Percentiles rank a stretch among this genome's conserved stretches.
Evolutionary conservation across 345 rosid genomes (phyloP).

Genomic region (Kernera saxatilis): DNA sequence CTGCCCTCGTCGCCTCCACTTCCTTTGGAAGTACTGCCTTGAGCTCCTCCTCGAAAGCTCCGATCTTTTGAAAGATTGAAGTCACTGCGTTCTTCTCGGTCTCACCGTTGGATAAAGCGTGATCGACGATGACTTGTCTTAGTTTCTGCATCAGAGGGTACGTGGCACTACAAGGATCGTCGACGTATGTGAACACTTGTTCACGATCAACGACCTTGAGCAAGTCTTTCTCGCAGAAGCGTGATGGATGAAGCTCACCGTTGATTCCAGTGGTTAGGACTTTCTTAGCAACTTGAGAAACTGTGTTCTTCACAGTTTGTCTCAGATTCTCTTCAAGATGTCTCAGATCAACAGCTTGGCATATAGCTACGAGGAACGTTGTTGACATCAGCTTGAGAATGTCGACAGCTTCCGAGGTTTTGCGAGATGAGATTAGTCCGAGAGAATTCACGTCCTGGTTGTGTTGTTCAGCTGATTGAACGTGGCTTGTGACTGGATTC

Average conservation of each 20-base stretch:
- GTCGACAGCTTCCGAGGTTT: constrained; percentile 58
- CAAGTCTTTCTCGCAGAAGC: constrained; percentile 62
- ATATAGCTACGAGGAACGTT: constrained; percentile 51
- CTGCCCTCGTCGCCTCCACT: constrained; percentile 46
- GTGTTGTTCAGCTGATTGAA: constrained; percentile 72
- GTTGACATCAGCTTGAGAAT: constrained; percentile 71
- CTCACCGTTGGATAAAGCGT: constrained; percentile 51
- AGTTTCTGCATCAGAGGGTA: constrained; percentile 64
- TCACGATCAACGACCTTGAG: constrained; percentile 53
- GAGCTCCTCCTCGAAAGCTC: constrained; percentile 52
- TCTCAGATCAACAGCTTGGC: constrained; percentile 70
- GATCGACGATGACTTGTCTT: constrained; percentile 58
- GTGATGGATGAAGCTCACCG: constrained; percentile 60
- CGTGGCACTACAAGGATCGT: constrained; percentile 56
- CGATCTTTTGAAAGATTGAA: constrained; percentile 66
- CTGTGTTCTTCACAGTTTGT: constrained; percentile 51
- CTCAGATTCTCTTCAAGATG: constrained; percentile 68
- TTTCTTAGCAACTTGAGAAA: constrained; percentile 50
- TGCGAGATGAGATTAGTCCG: constrained; percentile 62
- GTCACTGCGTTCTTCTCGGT: constrained; percentile 41
- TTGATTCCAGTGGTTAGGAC: constrained; percentile 44
- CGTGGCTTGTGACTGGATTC: constrained; percentile 75
- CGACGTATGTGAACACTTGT: constrained; percentile 45
- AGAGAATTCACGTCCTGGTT: constrained; percentile 77
- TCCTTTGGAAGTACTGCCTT: constrained; percentile 49